Percentiles rank a stretch among this genome's conserved stretches.
These are phyloP conservation scores for Incumbomyces lentus DNA, from an alignment of 2,329 filamentous ascomycete genomes.

Conservation along the genomic window DNA sequence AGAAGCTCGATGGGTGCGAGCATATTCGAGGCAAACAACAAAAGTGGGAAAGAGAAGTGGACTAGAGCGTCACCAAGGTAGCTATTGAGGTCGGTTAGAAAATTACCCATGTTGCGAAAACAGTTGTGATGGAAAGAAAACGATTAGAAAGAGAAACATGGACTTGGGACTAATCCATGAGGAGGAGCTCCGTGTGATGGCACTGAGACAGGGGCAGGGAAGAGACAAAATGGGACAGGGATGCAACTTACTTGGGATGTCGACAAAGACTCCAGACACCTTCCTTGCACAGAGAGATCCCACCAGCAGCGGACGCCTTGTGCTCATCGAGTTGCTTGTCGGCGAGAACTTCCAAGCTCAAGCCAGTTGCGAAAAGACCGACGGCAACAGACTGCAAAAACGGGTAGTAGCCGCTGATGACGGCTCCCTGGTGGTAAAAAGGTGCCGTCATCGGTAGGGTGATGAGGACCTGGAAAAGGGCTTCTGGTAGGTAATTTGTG, in stretches of 20 bases:
- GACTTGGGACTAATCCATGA: too few relatives aligned
- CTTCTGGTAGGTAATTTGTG: slow-evolving; percentile 48
- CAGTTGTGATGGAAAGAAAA: too few relatives aligned
- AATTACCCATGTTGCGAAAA: too few relatives aligned
- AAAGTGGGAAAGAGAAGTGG: slow-evolving; percentile 46
- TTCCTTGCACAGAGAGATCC: slow-evolving; percentile 35
- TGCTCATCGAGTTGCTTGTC: slow-evolving; percentile 47
- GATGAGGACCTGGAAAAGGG: slow-evolving; percentile 46
- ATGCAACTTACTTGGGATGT: slow-evolving; percentile 48
- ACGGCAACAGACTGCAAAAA: slow-evolving; percentile 37
- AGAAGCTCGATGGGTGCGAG: slow-evolving; percentile 46
- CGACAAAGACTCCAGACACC: slow-evolving; percentile 53
- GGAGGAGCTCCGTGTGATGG: too few relatives aligned
- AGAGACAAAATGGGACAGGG: too few relatives aligned
- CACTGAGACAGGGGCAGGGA: neutral
- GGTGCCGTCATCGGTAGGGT: slow-evolving; percentile 48
- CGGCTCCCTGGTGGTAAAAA: slow-evolving; percentile 33
- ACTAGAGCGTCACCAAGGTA: slow-evolving; percentile 52
- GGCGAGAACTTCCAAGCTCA: slow-evolving; percentile 46
- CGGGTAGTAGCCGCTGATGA: slow-evolving; percentile 10
- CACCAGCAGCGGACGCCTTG: slow-evolving; percentile 31
- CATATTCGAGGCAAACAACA: slow-evolving; percentile 46
- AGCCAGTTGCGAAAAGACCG: slow-evolving; percentile 46
- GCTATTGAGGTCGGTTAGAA: slow-evolving; percentile 25
- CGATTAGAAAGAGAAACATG: too few relatives aligned